Percentiles rank a stretch among this genome's conserved stretches.
Evolutionary conservation across 176 grass and related monocot species (phyloP).

Genomic region (Triticum dicoccoides): DNA sequence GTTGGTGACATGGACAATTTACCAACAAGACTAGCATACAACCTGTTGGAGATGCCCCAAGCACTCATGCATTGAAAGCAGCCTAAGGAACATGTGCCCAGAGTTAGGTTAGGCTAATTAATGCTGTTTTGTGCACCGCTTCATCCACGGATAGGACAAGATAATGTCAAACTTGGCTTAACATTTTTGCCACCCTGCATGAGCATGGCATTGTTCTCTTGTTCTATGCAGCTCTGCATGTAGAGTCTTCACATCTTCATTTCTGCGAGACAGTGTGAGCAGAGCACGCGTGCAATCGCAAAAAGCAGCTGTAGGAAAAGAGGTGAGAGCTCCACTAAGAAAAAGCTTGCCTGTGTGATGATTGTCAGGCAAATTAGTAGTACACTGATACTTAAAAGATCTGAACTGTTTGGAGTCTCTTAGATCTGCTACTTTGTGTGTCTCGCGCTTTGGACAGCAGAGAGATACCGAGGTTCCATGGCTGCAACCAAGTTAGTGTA

Average conservation of each 20-base stretch:
- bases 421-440: slow-evolving; percentile 3
- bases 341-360: background rate
- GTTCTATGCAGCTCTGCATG: background rate
- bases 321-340: background rate
- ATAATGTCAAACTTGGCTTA: background rate
- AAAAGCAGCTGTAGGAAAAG: too few relatives aligned
- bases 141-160: background rate
- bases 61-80: too few relatives aligned
- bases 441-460: slow-evolving; percentile 9
- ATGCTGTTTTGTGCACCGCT: background rate
- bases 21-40: too few relatives aligned
- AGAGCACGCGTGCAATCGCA: slow-evolving; percentile 27
- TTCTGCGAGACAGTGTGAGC: background rate
- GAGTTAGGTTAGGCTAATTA: slow-evolving; percentile 3
- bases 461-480: background rate
- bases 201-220: background rate
- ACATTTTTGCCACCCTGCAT: slow-evolving; percentile 18
- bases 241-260: background rate
- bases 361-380: too few relatives aligned
- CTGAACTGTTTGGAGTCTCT: too few relatives aligned
- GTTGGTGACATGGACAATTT: too few relatives aligned
- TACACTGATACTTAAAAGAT: too few relatives aligned
- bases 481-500: background rate
- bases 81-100: background rate
- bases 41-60: too few relatives aligned